Conservation (phyloP, 495 filamentous ascomycete genomes). For the Eremomyces bilateralis region DNA sequence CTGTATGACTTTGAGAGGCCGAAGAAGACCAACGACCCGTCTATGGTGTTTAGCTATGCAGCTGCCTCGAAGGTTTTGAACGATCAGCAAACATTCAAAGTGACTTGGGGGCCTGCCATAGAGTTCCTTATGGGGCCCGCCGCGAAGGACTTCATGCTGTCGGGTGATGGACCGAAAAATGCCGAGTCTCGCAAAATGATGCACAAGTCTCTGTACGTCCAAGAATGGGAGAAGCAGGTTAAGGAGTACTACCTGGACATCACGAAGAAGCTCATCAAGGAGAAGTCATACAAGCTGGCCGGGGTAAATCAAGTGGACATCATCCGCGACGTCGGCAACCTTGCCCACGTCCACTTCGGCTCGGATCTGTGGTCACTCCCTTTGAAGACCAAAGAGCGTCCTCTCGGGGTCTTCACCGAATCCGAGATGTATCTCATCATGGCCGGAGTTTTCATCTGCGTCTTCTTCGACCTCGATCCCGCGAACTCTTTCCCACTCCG, state of each 20-base stretch:
- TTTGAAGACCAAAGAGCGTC: conserved; percentile 37
- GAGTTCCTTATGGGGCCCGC: conserved; percentile 24
- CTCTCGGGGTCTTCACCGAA: conserved; percentile 32
- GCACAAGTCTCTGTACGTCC: conserved; percentile 24
- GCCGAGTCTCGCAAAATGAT: conserved; percentile 27
- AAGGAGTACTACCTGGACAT: conserved; percentile 30
- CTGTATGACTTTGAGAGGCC: conserved; percentile 32
- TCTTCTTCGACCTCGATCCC: conserved; percentile 46
- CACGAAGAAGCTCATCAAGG: conserved; percentile 27
- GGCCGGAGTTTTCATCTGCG: conserved; percentile 34
- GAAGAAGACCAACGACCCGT: conserved; percentile 13
- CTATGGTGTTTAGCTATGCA: conserved; percentile 27
- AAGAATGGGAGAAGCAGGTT: conserved; percentile 29
- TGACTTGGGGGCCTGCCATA: conserved; percentile 36
- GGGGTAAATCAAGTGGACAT: conserved; percentile 38
- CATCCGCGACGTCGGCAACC: conserved; percentile 38
- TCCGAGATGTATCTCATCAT: conserved; percentile 36
- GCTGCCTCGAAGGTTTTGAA: conserved; percentile 16
- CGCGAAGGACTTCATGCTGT: conserved; percentile 31
- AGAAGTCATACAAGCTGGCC: conserved; percentile 28
- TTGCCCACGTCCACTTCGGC: conserved; percentile 36
- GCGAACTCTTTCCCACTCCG: conserved; percentile 39
- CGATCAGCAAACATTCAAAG: conserved; percentile 27
- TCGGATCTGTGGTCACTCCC: conserved; percentile 41
- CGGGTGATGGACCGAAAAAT: conserved; percentile 28